These are phyloP conservation scores for Vicia sativa DNA, from an alignment of 306 rosid genomes.

Conservation along the genomic window DNA sequence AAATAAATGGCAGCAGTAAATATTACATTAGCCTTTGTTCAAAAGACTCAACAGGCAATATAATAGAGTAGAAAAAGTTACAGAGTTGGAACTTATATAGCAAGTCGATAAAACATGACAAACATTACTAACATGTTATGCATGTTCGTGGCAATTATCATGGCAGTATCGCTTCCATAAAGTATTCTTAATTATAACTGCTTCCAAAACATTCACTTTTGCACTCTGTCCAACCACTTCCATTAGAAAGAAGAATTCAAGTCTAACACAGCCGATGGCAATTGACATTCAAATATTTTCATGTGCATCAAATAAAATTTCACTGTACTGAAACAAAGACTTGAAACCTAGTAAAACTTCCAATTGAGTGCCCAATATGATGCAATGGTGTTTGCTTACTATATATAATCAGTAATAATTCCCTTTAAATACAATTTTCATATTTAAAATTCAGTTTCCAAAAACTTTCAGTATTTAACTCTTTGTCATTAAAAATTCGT, in stretches of 20 bases:
- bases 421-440: slow-evolving; percentile 4
- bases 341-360: not conserved
- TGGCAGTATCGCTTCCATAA: slow-evolving; percentile 17
- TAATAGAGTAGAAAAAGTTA: slow-evolving; percentile 4
- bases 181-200: slow-evolving; percentile 19
- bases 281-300: slow-evolving; percentile 17
- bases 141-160: slow-evolving; percentile 2
- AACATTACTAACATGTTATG: slow-evolving; percentile 2
- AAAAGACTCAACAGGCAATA: slow-evolving; percentile 18
- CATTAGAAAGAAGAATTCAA: slow-evolving; percentile 19
- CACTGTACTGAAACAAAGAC: slow-evolving; percentile 22
- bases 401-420: slow-evolving; percentile 11
- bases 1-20: slow-evolving; percentile 21
- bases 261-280: slow-evolving; percentile 19
- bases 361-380: slow-evolving; percentile 1
- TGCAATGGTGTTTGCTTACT: slow-evolving; percentile 13
- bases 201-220: slow-evolving; percentile 1
- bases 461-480: not conserved
- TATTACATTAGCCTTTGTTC: slow-evolving; percentile 16
- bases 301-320: not conserved
- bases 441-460: not conserved
- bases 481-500: slow-evolving; percentile 2
- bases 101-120: slow-evolving; percentile 19
- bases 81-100: slow-evolving; percentile 26
- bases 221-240: not conserved